These are phyloP conservation scores for Fusarium keratoplasticum DNA, from an alignment of 2,329 filamentous ascomycete genomes.

Conservation along the genomic window DNA sequence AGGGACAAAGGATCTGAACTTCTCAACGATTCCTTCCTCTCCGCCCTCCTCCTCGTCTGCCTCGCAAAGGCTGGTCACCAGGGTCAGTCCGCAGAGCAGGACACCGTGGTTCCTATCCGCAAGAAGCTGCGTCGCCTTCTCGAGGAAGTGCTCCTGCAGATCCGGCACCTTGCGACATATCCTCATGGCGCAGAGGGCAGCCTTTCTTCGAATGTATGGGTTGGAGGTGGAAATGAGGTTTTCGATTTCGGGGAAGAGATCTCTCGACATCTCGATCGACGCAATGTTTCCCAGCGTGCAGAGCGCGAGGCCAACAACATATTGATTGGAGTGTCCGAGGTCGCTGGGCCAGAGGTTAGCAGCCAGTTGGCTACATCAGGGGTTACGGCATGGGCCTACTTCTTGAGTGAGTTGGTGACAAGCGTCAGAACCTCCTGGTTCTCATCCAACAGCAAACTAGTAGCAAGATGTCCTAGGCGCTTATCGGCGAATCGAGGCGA, in stretches of 20 bases:
- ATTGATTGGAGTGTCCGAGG: slow-evolving; percentile 96
- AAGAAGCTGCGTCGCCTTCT: slow-evolving; percentile 89
- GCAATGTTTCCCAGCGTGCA: slow-evolving; percentile 98
- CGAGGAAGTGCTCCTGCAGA: slow-evolving; percentile 94
- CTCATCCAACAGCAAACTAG: slow-evolving; percentile 95
- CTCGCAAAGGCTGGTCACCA: slow-evolving; percentile 93
- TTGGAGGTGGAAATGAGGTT: slow-evolving; percentile 91
- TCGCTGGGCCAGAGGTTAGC: slow-evolving; percentile 69
- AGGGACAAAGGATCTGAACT: slow-evolving; percentile 88
- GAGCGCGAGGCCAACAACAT: slow-evolving; percentile 94
- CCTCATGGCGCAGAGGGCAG: slow-evolving; percentile 97
- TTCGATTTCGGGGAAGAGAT: slow-evolving; percentile 96
- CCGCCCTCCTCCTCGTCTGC: slow-evolving; percentile 92
- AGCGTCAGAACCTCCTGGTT: slow-evolving; percentile 98
- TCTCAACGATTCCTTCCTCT: slow-evolving; percentile 90
- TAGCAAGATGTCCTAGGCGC: slow-evolving; percentile 92
- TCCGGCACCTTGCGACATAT: slow-evolving; percentile 99
- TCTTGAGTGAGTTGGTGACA: slow-evolving; percentile 97
- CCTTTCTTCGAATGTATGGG: slow-evolving; percentile 98
- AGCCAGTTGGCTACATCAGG: background rate
- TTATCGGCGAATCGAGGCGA: slow-evolving; percentile 99
- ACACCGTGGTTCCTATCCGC: slow-evolving; percentile 97
- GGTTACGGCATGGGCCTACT: slow-evolving; percentile 66
- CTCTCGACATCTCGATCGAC: slow-evolving; percentile 97
- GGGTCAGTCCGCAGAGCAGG: slow-evolving; percentile 88